These are phyloP conservation scores for Trichoderma arundinaceum DNA, from an alignment of 2,329 filamentous ascomycete genomes.

Conservation along the genomic window DNA sequence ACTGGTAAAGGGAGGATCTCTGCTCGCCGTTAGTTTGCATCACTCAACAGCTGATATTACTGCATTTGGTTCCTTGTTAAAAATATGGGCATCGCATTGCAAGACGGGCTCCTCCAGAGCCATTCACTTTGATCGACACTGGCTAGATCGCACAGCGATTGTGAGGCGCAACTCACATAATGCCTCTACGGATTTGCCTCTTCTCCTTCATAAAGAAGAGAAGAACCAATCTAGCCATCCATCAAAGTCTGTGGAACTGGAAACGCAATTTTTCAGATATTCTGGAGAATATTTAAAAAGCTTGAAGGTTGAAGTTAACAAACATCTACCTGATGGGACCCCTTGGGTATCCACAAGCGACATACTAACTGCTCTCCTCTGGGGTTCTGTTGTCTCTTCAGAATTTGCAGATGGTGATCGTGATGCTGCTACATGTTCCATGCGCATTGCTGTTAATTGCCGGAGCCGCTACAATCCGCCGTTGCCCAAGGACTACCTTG, in stretches of 20 bases:
- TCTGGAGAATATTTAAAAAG: conserved; percentile 4
- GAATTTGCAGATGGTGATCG: not conserved
- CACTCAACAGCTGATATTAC: conserved; percentile 22
- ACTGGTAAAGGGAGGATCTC: conserved; percentile 11
- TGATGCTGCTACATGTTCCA: not conserved
- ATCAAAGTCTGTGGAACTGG: not conserved
- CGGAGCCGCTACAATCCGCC: conserved; percentile 16
- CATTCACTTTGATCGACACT: not conserved
- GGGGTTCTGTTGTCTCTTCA: not conserved
- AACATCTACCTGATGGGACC: conserved; percentile 1
- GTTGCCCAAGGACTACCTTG: conserved; percentile 15
- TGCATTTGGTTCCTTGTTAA: conserved; percentile 15
- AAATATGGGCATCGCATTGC: conserved; percentile 26
- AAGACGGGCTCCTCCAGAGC: conserved; percentile 11
- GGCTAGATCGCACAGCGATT: conserved; percentile 15
- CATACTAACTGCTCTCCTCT: conserved; percentile 18
- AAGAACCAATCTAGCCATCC: not conserved
- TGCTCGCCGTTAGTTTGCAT: conserved; percentile 12
- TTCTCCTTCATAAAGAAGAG: conserved; percentile 18
- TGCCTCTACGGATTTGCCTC: not conserved
- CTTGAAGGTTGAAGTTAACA: conserved; percentile 7
- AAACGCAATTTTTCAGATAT: conserved; percentile 5
- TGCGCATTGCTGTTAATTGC: conserved; percentile 20
- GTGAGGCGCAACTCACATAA: not conserved
- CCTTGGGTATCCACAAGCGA: conserved; percentile 26